These are phyloP conservation scores for Venturia oleaginea DNA, from an alignment of 2,329 filamentous ascomycete genomes.

Conservation along the genomic window DNA sequence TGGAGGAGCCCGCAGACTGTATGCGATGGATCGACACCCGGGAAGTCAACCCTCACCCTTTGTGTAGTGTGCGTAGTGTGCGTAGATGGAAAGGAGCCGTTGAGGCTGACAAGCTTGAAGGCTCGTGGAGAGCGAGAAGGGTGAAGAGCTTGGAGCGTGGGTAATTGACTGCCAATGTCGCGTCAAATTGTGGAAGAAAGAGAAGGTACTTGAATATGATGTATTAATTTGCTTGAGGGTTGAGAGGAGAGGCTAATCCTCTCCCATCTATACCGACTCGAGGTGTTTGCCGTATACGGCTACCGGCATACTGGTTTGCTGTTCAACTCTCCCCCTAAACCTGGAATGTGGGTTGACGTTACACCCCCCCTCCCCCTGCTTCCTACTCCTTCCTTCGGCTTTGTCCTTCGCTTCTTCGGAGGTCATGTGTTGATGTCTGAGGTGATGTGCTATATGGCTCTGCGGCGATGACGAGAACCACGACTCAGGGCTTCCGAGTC, in stretches of 20 bases:
- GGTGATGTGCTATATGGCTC: too few species aligned
- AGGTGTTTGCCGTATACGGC: too few species aligned
- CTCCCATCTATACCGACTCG: too few species aligned
- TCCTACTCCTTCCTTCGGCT: too few species aligned
- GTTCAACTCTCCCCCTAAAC: too few species aligned
- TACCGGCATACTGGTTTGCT: too few species aligned
- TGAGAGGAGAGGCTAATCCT: too few species aligned
- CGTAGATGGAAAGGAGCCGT: not conserved
- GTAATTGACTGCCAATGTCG: not conserved
- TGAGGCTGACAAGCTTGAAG: not conserved
- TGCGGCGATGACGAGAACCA: not conserved
- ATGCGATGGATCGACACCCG: not conserved
- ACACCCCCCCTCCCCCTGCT: too few species aligned
- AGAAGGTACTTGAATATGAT: not conserved
- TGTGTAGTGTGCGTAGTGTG: not conserved
- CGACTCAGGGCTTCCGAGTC: not conserved
- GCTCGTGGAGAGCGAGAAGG: not conserved
- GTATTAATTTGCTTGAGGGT: too few species aligned
- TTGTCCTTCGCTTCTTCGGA: too few species aligned
- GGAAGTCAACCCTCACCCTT: not conserved
- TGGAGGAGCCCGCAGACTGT: not conserved
- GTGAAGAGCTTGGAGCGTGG: constrained; percentile 2
- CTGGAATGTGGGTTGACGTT: too few species aligned
- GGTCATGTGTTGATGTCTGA: too few species aligned
- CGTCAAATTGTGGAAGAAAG: not conserved